phyloP scores from a whole-genome alignment of 2,329 filamentous ascomycete genomes.

The Helotiales sp. region DNA sequence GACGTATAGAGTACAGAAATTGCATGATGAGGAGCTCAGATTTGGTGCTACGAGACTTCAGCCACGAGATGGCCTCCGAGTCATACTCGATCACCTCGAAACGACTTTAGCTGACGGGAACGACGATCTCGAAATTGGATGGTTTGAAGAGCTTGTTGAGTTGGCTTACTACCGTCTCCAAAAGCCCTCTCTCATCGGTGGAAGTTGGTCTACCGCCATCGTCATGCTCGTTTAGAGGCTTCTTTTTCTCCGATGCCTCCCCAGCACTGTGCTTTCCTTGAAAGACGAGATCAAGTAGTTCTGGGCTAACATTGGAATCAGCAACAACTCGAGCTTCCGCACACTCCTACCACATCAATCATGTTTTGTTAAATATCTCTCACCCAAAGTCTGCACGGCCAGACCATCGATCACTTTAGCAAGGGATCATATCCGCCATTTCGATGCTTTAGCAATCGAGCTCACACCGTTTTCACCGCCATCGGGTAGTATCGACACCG shows the following conservation, averaged over 20 bases:
- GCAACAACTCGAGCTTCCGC: slow-evolving; percentile 44
- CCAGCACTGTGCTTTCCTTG: neutral
- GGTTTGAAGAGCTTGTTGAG: slow-evolving; percentile 49
- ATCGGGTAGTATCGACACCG: too few relatives aligned
- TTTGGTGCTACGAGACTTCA: slow-evolving; percentile 46
- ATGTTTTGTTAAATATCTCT: slow-evolving; percentile 25
- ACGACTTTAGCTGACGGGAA: neutral
- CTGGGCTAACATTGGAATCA: neutral
- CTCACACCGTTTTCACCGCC: too few relatives aligned
- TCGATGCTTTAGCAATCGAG: too few relatives aligned
- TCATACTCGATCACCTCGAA: slow-evolving; percentile 43
- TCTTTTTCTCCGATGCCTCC: neutral
- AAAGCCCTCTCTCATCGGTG: slow-evolving; percentile 48
- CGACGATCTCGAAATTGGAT: slow-evolving; percentile 34
- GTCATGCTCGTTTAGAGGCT: slow-evolving; percentile 39
- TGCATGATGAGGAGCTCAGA: slow-evolving; percentile 46
- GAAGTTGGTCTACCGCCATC: slow-evolving; percentile 45
- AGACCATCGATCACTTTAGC: neutral
- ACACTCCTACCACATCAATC: slow-evolving; percentile 47
- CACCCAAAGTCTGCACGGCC: neutral
- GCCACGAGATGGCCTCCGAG: slow-evolving; percentile 47
- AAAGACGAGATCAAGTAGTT: neutral
- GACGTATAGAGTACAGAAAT: slow-evolving; percentile 43
- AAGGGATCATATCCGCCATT: too few relatives aligned
- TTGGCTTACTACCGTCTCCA: slow-evolving; percentile 45